Evolutionary conservation across 495 filamentous ascomycete genomes (phyloP), one percentile per base, ranked within the genome.

Genomic region (Aspergillus olivimuriae): DNA sequence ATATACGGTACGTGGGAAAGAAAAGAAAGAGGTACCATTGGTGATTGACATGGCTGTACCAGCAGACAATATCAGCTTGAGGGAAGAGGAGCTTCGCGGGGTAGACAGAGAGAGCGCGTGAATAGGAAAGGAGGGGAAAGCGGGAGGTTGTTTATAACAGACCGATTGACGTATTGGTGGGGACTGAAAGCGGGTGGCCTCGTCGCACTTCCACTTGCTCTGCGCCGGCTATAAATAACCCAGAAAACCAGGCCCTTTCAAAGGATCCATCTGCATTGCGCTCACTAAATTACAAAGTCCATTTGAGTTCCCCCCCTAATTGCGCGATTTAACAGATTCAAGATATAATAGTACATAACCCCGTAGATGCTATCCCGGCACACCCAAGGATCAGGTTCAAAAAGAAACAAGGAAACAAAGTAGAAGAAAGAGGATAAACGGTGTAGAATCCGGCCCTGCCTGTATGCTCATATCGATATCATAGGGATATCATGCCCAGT

Each of bases 11-110:
- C n/a, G n/a, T n/a, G n/a, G n/a, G n/a, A 9, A 10, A 18, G 21
- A 30, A n/a, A 17, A 7, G 21, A 12, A n/a, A 16, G 8, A 37
- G 34, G 32, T 28, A 72, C 70, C 70, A 45, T 70, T 70, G n/a
- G 51, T 67, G 39, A 73, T 61, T 57, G 70, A 62, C 70, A 73
- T 73, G 47, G 16, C 34, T 52, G 44, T 21, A 35, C 42, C 40
- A 48, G 34, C 43, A 39, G 24, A 23, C 8, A 38, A 41, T 45
- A 32, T 18, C n/a, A 41, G 33, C 9, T 20, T 19, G 11, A 18
- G 11, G 41, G 14, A 42, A 37, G 33, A 26, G n/a, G 45, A 37
- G 31, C 41, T 9, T 7, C 38, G 38, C 5, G 15, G 36, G 32
- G 47, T 30, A 41, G 34, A 37, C 41, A 39, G 44, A 30, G 36